Conservation (phyloP, 768 basidiomycete genomes). For the Rhodotorula graminis region DNA sequence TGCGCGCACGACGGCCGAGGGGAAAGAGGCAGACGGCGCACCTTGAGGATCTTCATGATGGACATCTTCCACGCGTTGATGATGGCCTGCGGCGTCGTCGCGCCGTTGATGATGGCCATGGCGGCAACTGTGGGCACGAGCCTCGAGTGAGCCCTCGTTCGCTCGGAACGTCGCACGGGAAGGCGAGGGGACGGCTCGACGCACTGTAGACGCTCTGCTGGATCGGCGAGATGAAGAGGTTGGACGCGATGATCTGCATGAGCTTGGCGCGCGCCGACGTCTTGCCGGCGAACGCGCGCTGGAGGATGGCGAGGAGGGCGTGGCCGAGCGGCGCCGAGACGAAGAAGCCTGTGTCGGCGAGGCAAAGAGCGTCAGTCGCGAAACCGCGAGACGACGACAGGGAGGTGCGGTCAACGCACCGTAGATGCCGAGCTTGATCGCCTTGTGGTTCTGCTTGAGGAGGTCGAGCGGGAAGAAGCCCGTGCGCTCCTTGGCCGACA, state of each 20-base stretch:
- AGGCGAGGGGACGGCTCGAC: not conserved
- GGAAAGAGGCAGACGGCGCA: no score
- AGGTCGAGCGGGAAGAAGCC: constrained; percentile 38
- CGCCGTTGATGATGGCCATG: constrained; percentile 79
- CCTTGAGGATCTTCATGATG: constrained; percentile 27
- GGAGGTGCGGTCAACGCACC: no score
- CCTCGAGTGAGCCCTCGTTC: constrained; percentile 3
- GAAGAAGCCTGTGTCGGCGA: constrained; percentile 64
- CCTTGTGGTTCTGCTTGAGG: constrained; percentile 60
- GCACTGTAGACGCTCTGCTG: constrained; percentile 58
- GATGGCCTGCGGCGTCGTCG: constrained; percentile 62
- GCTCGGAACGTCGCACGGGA: not conserved
- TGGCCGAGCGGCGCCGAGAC: constrained; percentile 79
- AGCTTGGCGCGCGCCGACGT: constrained; percentile 61
- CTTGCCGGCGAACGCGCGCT: constrained; percentile 71
- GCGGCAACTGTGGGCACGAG: constrained; percentile 57
- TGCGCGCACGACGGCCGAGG: no score
- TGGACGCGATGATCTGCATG: constrained; percentile 69
- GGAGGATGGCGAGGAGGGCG: constrained; percentile 64
- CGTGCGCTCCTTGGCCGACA: constrained; percentile 45
- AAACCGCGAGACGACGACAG: no score
- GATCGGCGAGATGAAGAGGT: constrained; percentile 69
- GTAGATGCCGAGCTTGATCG: constrained; percentile 66
- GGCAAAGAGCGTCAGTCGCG: not conserved
- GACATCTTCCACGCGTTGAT: constrained; percentile 56